A percentile compares a stretch with the other conserved stretches of the same genome.
Evolutionary conservation across 2,329 filamentous ascomycete genomes (phyloP).

Genomic region (Ceratocystis albifundus): DNA sequence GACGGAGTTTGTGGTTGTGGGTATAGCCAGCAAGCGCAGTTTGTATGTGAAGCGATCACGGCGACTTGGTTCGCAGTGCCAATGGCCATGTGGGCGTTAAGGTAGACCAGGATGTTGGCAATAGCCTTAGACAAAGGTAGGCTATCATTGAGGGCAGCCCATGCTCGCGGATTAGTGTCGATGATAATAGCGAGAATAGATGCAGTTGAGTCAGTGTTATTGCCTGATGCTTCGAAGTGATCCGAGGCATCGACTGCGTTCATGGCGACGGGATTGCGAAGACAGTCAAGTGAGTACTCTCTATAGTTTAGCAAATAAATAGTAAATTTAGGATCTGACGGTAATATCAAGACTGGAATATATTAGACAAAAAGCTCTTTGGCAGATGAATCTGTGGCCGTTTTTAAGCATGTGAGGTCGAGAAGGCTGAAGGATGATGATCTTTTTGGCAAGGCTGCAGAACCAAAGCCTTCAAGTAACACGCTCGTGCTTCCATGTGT

Average conservation of each 20-base stretch:
- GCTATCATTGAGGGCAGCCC: constrained; percentile 62
- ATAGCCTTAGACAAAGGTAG: constrained; percentile 75
- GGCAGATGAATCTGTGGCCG: neutral
- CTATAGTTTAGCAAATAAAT: too few species aligned
- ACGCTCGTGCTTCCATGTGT: neutral
- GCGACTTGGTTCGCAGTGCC: constrained; percentile 90
- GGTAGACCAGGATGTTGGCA: constrained; percentile 83
- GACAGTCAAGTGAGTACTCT: too few species aligned
- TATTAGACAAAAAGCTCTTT: neutral
- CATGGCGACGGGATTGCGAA: constrained; percentile 33
- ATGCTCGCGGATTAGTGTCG: constrained; percentile 93
- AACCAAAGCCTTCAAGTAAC: neutral
- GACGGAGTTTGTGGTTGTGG: constrained; percentile 40
- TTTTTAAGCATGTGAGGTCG: neutral
- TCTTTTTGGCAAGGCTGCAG: constrained; percentile 1
- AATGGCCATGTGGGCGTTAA: constrained; percentile 91
- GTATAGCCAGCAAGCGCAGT: constrained; percentile 82
- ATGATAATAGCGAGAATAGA: constrained; percentile 83
- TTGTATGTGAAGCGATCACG: constrained; percentile 77
- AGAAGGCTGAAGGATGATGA: constrained; percentile 19
- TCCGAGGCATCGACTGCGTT: constrained; percentile 45
- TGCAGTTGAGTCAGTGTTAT: constrained; percentile 44
- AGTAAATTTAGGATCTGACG: too few species aligned
- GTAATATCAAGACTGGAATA: too few species aligned
- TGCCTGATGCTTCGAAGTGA: constrained; percentile 39